Evolutionary conservation across 108 stramenopile species (phyloP), one percentile per base, ranked within the genome.

Genomic region (Craspedostauros australis): DNA sequence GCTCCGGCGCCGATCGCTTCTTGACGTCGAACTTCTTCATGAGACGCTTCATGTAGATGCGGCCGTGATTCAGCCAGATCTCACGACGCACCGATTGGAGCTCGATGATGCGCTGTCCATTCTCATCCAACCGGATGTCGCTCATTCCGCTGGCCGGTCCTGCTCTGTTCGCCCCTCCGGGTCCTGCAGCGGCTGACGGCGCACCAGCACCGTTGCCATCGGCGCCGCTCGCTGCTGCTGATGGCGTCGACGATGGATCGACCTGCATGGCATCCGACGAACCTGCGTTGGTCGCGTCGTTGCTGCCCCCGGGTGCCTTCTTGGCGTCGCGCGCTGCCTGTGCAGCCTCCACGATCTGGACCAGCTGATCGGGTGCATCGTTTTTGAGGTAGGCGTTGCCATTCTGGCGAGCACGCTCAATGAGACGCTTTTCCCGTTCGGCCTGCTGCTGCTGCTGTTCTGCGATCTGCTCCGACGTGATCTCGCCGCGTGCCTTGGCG

Each of bases 21-120:
- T 58, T 72, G 19, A 87, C 73, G 38, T 84, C 76, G 68, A 84
- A 91, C 32, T 82, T 73, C 39, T 86, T 86, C 72, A 76, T 80
- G 16, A 91, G 70, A 34, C 76, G 76, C 64, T 80, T 87, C 50
- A 80, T 73, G 18, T 67, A 69, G 16, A 91, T 91, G 16, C 60
- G 53, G 24, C 84, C 82, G 62, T 82, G 73, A 48, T 80, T 76
- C 54, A 91, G 55, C 84, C 84, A 91, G 64, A 91, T 87, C 57
- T 91, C 89, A 28, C 66, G 62, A 39, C 73, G 82, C 16, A 91
- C 77, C n/a, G 84, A 72, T 46, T 84, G 71, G 54, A 80, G 39
- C 2, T 75, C 73, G 44, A 91, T 76, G 33, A 87, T 50, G 31
- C 85, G 85, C 31, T 77, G 65, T 14, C 88, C 88, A 53, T 84